Base-by-base conservation (phyloP, 2,329 filamentous ascomycete species). In the Penicillium sp. region DNA sequence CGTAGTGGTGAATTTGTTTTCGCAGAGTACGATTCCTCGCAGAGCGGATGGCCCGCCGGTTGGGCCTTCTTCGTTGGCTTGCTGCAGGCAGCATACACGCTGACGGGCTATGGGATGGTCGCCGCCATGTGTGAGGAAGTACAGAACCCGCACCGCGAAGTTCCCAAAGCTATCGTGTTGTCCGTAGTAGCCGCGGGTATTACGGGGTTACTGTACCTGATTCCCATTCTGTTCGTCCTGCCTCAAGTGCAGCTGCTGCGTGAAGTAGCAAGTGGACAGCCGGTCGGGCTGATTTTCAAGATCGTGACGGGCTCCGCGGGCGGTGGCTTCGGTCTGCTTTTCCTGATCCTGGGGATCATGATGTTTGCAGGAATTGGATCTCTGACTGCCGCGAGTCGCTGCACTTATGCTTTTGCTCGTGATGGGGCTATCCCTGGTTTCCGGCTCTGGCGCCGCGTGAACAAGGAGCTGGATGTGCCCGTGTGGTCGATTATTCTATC, bases 311-410 rank as follows among this genome's bases (percentile, higher is more conserved):
- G 86, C 1, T 86, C 84, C 16, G 76, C 83, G 1, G 81, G 74
- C 4, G 87, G 85, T 20, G 87, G 86, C 0, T 89, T 91, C 54
- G 85, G 83, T 0, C 74, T 90, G 5, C 74, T 89, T 11, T 86
- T 90, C 66, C 71, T 90, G 2, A 81, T 91, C 55, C 75, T 90
- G 20, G 85, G 86, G 1, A 88, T 91, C 58, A 74, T 86, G 49
- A 76, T 90, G 63, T 89, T 90, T 60, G 85, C 86, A 1, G 86
- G 86, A 16, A 81, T 85, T 27, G 86, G 85, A 6, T 82, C 86
- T 1, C 71, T 89, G 16, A 90, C 86, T 0, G 86, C 86, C 1
- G 81, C 86, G 2, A 84, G 80, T 42, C 77, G 86, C 20, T 87
- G 84, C 71, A 87, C 84, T 1, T 89, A 86, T 59, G 85, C 86